phyloP scores from a whole-genome alignment of 352 stramenopile species.

The Globisporangium takayamanum region DNA sequence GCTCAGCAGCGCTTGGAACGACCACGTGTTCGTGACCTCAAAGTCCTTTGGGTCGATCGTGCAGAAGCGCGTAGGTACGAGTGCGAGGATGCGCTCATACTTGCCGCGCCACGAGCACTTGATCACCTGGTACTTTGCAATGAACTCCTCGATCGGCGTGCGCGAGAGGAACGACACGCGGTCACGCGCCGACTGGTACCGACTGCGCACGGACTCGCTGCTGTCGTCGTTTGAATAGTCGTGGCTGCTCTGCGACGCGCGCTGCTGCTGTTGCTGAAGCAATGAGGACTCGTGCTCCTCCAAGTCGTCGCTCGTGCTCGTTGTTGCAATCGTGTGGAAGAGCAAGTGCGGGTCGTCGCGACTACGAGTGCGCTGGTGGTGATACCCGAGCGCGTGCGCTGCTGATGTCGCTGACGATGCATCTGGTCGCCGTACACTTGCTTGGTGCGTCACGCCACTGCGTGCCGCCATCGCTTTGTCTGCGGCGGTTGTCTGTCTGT shows the following conservation, averaged over 20 bases:
- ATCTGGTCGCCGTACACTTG: conserved; percentile 10
- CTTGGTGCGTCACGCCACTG: conserved; percentile 1
- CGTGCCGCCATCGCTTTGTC: conserved; percentile 4
- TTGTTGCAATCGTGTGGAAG: conserved; percentile 2
- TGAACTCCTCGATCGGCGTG: conserved; percentile 73
- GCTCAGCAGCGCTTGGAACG: conserved; percentile 42
- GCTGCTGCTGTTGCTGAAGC: conserved; percentile 1
- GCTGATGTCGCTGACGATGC: background rate
- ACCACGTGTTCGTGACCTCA: conserved; percentile 86
- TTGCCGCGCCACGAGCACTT: conserved; percentile 83
- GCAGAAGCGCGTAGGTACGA: conserved; percentile 72
- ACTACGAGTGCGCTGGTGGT: conserved; percentile 6
- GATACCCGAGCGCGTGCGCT: background rate
- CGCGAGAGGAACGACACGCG: conserved; percentile 28
- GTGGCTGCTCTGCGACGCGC: background rate
- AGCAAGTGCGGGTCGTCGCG: conserved; percentile 8
- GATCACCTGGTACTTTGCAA: conserved; percentile 80
- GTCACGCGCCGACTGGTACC: conserved; percentile 18
- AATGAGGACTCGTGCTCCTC: background rate
- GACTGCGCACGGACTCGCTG: conserved; percentile 7
- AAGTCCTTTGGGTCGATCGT: conserved; percentile 85
- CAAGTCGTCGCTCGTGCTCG: conserved; percentile 4
- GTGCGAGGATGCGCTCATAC: conserved; percentile 83
- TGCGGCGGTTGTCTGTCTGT: background rate
- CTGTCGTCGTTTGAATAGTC: conserved; percentile 8